Evolutionary conservation across 2,329 filamentous ascomycete species (phyloP).

Genomic region (Ciborinia camelliae): DNA sequence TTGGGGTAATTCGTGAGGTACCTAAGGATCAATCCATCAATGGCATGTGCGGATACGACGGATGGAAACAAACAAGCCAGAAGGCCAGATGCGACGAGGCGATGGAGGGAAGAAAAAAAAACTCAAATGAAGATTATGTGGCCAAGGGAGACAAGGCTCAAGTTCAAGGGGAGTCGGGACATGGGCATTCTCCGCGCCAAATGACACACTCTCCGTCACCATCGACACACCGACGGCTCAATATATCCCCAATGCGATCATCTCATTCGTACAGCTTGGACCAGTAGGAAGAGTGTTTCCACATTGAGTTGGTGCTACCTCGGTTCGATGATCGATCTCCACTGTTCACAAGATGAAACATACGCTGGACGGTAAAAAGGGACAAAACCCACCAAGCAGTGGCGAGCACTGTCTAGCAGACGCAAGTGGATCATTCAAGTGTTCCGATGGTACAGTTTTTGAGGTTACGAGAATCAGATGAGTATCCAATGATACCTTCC

Average conservation of each 20-base stretch:
- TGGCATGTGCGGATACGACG: background rate
- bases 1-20: no score
- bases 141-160: background rate
- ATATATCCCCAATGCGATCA: background rate
- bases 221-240: background rate
- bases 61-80: no score
- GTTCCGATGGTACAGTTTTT: conserved; percentile 2
- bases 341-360: conserved; percentile 19
- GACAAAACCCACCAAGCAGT: background rate
- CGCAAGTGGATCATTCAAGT: conserved; percentile 10
- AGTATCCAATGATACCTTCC: conserved; percentile 8
- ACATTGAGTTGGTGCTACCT: conserved; percentile 2
- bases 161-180: no score
- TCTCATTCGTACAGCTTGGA: conserved; percentile 1
- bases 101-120: no score
- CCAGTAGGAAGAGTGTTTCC: conserved; percentile 2
- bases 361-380: conserved; percentile 13
- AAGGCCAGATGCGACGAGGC: background rate
- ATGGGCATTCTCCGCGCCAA: conserved; percentile 6
- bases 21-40: no score
- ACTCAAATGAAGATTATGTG: background rate
- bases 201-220: conserved; percentile 1
- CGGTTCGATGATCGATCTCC: conserved; percentile 1
- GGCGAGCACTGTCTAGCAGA: conserved; percentile 6
- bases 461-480: background rate